Base-by-base conservation (phyloP, 306 rosid genomes). In the Trifolium repens region DNA sequence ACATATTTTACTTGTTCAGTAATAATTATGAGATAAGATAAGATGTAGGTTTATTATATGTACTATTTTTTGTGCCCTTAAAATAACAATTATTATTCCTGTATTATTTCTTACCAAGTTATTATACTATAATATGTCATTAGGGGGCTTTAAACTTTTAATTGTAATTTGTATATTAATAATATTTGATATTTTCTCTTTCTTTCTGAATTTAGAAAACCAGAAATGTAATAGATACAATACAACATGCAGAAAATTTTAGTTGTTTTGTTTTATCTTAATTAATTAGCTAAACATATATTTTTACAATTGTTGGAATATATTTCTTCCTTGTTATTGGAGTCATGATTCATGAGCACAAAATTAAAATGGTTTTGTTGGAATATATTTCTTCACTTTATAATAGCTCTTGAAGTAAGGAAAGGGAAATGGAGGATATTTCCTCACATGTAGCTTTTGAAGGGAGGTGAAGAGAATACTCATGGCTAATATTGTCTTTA, bases 41-140 rank as follows among this genome's bases (percentile, higher is more conserved):
- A 69, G 78, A 74, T 39, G 88, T 86, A 82, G 81, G 83, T 72
- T 79, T 70, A 77, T 79, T 62, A 70, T 82, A 57, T 69, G 34
- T 71, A 13, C 19, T 72, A 72, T 65, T 50, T 77, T 62, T 82
- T 68, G 67, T 67, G 47, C 81, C 58, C 81, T 87, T 89, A 82
- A 81, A 78, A 80, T 74, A 76, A 78, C 74, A 32, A 32, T 4
- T 76, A 71, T 81, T 70, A 46, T 73, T 70, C 74, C 30, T 80
- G 70, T 59, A 69, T 47, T 69, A 77, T 69, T 69, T 60, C 71
- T 19, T 69, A 24, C 35, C 61, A 39, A 60, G 63, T 44, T 42
- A 54, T 44, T 42, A 54, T 53, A 76, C 13, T 65, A 50, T 63
- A 74, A 37, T 24, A 46, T 35, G 5, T 37, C 32, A 58, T 71